A percentile compares a stretch with the other conserved stretches of the same genome.
phyloP scores from a whole-genome alignment of 805 yeast genomes.

The Pichia thaimueangensis region DNA sequence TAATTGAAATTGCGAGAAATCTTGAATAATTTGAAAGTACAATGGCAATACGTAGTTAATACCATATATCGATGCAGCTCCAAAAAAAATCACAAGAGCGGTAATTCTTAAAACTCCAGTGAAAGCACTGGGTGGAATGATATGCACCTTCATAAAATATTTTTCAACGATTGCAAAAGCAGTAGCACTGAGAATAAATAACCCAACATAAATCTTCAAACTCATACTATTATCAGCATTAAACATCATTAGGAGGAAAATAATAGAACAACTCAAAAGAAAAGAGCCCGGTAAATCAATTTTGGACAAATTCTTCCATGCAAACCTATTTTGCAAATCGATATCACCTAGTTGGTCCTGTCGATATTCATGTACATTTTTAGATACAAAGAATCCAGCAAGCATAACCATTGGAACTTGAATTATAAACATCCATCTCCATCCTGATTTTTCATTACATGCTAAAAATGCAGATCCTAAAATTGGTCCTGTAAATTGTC shows the following conservation, averaged over 20 bases:
- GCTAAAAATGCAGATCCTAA: slow-evolving; percentile 36
- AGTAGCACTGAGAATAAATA: slow-evolving; percentile 14
- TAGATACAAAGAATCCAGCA: slow-evolving; percentile 23
- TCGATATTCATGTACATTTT: slow-evolving; percentile 30
- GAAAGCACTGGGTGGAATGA: slow-evolving; percentile 35
- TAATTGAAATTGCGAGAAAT: slow-evolving; percentile 31
- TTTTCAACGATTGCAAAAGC: slow-evolving; percentile 31
- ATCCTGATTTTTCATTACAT: slow-evolving; percentile 31
- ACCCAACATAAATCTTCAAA: slow-evolving; percentile 12
- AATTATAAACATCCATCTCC: slow-evolving; percentile 39
- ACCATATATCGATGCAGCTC: slow-evolving; percentile 33
- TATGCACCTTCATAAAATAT: slow-evolving; percentile 31
- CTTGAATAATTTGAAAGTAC: slow-evolving; percentile 39
- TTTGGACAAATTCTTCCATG: slow-evolving; percentile 29
- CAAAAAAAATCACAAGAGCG: slow-evolving; percentile 33
- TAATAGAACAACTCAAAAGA: slow-evolving; percentile 29
- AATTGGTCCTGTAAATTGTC: slow-evolving; percentile 40
- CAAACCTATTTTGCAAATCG: slow-evolving; percentile 24
- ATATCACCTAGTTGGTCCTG: slow-evolving; percentile 17
- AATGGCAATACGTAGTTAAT: slow-evolving; percentile 34
- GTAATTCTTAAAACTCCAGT: slow-evolving; percentile 35
- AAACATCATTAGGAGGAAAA: slow-evolving; percentile 31
- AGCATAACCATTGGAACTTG: slow-evolving; percentile 35
- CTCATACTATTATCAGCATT: slow-evolving; percentile 17
- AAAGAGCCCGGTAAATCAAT: slow-evolving; percentile 39